Base-by-base conservation (phyloP, 208 protist genomes). In the Histomonas meleagridis region DNA sequence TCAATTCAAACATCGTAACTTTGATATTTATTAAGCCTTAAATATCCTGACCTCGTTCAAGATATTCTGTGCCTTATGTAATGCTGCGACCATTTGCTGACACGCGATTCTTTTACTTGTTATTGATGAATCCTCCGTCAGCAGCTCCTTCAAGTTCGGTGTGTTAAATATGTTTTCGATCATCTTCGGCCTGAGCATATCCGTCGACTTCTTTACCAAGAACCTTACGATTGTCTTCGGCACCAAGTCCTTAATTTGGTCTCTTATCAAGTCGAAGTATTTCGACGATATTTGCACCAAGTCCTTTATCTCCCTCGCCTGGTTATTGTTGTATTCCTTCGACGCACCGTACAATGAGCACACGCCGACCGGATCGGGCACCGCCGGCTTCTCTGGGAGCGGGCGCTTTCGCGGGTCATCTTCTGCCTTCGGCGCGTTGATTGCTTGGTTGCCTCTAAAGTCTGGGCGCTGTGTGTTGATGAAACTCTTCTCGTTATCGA, bases 211-310 rank as follows among this genome's bases (percentile, higher is more conserved):
- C 1, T 81, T 92, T 1, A 95, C 93, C 40, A 95, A 81, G 69
- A 95, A 95, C 21, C 92, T 92, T 18, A 95, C 94, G 32, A 95
- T 94, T 26, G 93, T 69, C 43, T 95, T 95, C 43, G 94, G 94
- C 40, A 95, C 94, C 35, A 92, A 46, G 60, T 95, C 94, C 32
- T 92, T 81, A 10, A 81, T 21, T 43, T 81, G 70, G 1, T 43
- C 18, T 23, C 43, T 81, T 12, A 81, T 81, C 7, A 81, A 23
- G 7, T 81, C 70, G 43, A 81, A 51, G 40, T 81, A 81, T 23
- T 43, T 81, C 2, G n/a, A 32, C 2, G 40, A 35, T 3, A 81
- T 81, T 43, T 81, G 70, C 4, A 46, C 70, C 2, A 81, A n/a
- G 28, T 81, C 70, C 7, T 51, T 18, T 9, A 81, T 81, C n/a